A percentile compares a stretch with the other conserved stretches of the same genome.
Conservation (phyloP, 129 eudicot species). For the Kitagawia praeruptora region DNA sequence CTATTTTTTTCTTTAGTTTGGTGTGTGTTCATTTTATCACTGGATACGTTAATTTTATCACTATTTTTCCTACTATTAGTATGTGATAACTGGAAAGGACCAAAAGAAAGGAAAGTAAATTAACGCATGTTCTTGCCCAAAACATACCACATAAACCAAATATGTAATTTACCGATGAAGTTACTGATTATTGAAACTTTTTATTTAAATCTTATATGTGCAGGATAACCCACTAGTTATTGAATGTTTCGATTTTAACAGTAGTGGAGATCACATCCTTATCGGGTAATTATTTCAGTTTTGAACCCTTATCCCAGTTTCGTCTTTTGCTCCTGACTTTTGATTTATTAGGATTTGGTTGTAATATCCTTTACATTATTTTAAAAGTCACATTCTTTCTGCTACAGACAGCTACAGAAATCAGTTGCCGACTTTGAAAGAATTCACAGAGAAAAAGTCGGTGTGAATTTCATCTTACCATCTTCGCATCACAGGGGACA, state of each 20-base stretch:
- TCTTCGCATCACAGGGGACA: conserved; percentile 42
- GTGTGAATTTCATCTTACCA: conserved; percentile 51
- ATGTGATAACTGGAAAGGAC: neutral
- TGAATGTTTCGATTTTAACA: conserved; percentile 95
- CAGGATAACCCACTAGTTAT: conserved; percentile 80
- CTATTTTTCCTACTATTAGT: neutral
- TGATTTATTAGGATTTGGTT: neutral
- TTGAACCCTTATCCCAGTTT: neutral
- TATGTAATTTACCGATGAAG: neutral
- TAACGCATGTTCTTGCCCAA: neutral
- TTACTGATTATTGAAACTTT: conserved; percentile 5
- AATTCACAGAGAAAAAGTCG: conserved; percentile 48
- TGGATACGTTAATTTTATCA: neutral
- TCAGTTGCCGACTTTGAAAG: conserved; percentile 59
- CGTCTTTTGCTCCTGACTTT: neutral
- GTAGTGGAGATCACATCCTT: conserved; percentile 62
- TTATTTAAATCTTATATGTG: neutral
- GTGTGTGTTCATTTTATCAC: neutral
- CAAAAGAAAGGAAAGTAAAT: neutral
- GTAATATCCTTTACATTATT: neutral
- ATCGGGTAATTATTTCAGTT: conserved; percentile 57
- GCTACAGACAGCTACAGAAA: conserved; percentile 62
- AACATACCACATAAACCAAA: neutral
- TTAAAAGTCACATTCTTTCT: neutral
- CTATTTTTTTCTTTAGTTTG: neutral